phyloP scores from a whole-genome alignment of 106 monocot species.

The Platanthera guangdongensis region DNA sequence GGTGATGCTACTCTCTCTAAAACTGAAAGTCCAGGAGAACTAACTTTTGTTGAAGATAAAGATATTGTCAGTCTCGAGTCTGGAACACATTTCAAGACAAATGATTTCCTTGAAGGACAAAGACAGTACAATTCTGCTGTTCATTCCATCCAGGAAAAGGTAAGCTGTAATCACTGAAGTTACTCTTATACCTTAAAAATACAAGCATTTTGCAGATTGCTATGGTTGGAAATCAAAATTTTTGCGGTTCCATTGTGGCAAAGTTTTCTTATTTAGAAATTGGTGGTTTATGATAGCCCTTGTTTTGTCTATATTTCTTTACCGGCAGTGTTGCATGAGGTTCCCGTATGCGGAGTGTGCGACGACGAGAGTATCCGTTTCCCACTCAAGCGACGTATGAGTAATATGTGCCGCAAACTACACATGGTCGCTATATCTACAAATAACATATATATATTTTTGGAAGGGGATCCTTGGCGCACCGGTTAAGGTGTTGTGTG shows the following conservation, averaged over 20 bases:
- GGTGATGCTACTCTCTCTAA: conserved; percentile 32
- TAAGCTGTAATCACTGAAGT: conserved; percentile 13
- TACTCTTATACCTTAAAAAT: background rate
- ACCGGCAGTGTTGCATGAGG: too few species aligned
- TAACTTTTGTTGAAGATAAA: conserved; percentile 30
- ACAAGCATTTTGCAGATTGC: background rate
- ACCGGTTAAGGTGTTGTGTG: too few species aligned
- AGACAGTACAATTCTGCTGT: conserved; percentile 89
- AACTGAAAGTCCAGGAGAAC: conserved; percentile 31
- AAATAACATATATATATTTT: too few species aligned
- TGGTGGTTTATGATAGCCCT: background rate
- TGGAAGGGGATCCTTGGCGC: too few species aligned
- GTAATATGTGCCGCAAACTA: too few species aligned
- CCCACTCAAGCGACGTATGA: too few species aligned
- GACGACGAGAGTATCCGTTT: too few species aligned
- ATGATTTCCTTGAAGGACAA: conserved; percentile 91
- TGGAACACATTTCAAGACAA: conserved; percentile 30
- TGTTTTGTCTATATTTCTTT: background rate
- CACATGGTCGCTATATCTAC: too few species aligned
- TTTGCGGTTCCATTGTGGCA: background rate
- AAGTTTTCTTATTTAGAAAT: background rate
- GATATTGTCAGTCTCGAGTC: conserved; percentile 27
- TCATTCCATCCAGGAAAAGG: conserved; percentile 97
- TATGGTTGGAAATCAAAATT: background rate
- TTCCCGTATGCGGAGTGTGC: too few species aligned